Evolutionary conservation across 352 stramenopile species (phyloP), one percentile per base, ranked within the genome.

Genomic region (Phytophthora europaea): DNA sequence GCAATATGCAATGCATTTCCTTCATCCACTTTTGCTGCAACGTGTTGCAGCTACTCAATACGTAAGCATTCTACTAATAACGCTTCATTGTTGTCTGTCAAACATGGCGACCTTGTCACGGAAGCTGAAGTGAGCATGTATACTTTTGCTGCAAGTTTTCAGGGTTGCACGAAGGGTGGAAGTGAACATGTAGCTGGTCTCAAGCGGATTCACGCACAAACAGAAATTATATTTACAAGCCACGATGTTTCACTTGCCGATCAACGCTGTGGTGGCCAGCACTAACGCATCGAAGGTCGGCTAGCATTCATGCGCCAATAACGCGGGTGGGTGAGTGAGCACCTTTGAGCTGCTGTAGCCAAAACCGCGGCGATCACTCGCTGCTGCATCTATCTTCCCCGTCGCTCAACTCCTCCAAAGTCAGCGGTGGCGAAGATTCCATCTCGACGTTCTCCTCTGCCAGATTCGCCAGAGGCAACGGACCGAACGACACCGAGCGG

Each of bases 401-500:
- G 16, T 67, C 70, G 43, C 70, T 74, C 28, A 74, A 47, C 53
- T 76, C 67, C 50, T 79, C 67, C 28, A 73, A 23, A 22, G 63
- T 60, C 52, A 67, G 52, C 6, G 65, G 53, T 10, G 51, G 47
- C 9, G 38, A 16, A 16, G 6, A 18, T 4, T 45, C 18, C 62
- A 74, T 72, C 36, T 64, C 38, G 15, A 70, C 45, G 28, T 69
- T 61, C 55, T 75, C 72, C 48, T 79, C 72, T 3, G 31, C 58
- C 33, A 66, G n/a, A 3, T 55, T 65, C 5, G 61, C 36, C 0
- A 75, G 67, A 1, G 68, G 67, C 43, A 79, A 18, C 34, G 72
- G 75, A 2, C 70, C 70, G 65, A 82, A 77, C 38, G 72, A 79
- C 43, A 79, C 72, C 1, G 78, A 83, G 43, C 73, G 67, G 22